Conservation (phyloP, 257 asterid species). For the Anisodus tanguticus region DNA sequence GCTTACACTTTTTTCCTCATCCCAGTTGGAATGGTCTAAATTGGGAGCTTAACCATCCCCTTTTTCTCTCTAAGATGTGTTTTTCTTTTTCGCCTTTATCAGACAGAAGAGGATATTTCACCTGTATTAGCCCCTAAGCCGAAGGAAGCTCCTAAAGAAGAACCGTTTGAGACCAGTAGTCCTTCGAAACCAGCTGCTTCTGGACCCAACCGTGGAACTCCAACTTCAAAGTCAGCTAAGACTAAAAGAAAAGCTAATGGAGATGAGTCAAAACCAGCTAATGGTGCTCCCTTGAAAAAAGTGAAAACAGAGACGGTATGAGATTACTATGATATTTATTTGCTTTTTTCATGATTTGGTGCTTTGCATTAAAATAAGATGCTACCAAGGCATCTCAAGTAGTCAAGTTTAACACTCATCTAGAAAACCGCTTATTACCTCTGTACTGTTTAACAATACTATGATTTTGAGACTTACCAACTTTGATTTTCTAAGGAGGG, state of each 20-base stretch:
- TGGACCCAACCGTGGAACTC: constrained; percentile 68
- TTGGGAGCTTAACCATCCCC: not conserved
- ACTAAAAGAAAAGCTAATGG: constrained; percentile 71
- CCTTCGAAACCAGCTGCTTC: constrained; percentile 63
- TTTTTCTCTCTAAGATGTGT: not conserved
- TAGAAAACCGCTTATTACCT: not conserved
- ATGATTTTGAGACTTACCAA: not conserved
- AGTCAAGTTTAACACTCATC: not conserved
- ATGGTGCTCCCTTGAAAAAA: constrained; percentile 73
- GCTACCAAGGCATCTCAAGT: not conserved
- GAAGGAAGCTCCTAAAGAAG: constrained; percentile 85
- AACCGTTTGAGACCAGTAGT: constrained; percentile 68
- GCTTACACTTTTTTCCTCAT: not conserved
- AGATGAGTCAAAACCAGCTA: constrained; percentile 75
- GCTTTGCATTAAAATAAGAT: not conserved
- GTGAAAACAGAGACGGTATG: constrained; percentile 78
- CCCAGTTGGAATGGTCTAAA: not conserved
- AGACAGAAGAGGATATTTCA: constrained; percentile 24
- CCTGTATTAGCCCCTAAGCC: constrained; percentile 83
- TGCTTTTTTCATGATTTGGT: constrained; percentile 8
- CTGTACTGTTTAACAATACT: not conserved
- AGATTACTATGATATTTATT: not conserved
- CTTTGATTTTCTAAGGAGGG: not conserved
- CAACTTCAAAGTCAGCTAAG: constrained; percentile 73
- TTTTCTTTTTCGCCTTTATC: constrained; percentile 30